phyloP scores from a whole-genome alignment of 1,139 yeast genomes.

The Hansenula lynferdii region DNA sequence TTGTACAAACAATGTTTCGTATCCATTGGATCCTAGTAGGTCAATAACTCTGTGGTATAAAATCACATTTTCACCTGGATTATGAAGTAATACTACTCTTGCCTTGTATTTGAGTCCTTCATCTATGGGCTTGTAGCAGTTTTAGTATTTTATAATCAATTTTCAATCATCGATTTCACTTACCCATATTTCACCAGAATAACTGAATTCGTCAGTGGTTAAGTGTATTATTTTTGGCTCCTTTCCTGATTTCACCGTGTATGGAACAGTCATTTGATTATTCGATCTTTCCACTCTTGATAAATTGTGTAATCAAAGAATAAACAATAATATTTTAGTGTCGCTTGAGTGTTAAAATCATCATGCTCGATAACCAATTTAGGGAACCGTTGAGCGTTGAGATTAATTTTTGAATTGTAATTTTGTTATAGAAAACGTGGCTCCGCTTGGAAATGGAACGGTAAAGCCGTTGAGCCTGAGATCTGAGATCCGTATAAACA shows the following conservation, averaged over 20 bases:
- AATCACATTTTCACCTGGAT: conserved; percentile 14
- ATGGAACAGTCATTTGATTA: conserved; percentile 6
- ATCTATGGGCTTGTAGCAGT: conserved; percentile 13
- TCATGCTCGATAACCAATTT: too few species aligned
- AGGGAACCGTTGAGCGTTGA: too few species aligned
- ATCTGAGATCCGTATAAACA: too few species aligned
- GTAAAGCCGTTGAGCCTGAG: too few species aligned
- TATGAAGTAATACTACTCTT: conserved; percentile 11
- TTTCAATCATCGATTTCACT: too few species aligned
- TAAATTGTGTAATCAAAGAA: too few species aligned
- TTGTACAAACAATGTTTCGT: conserved; percentile 6
- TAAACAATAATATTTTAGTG: too few species aligned
- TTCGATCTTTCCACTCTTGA: neutral
- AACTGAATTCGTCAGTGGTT: conserved; percentile 4
- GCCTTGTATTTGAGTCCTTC: conserved; percentile 11
- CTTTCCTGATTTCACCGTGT: conserved; percentile 7
- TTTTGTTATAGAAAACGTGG: too few species aligned
- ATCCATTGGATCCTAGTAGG: conserved; percentile 9
- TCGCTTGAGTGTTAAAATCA: too few species aligned
- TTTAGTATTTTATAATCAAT: neutral
- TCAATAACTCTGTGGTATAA: conserved; percentile 11
- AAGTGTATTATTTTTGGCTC: conserved; percentile 7
- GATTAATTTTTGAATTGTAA: too few species aligned
- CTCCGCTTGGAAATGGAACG: too few species aligned
- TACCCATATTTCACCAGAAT: conserved; percentile 14